phyloP scores from a whole-genome alignment of 2,329 filamentous ascomycete genomes.

The Nigrograna mackinnonii region DNA sequence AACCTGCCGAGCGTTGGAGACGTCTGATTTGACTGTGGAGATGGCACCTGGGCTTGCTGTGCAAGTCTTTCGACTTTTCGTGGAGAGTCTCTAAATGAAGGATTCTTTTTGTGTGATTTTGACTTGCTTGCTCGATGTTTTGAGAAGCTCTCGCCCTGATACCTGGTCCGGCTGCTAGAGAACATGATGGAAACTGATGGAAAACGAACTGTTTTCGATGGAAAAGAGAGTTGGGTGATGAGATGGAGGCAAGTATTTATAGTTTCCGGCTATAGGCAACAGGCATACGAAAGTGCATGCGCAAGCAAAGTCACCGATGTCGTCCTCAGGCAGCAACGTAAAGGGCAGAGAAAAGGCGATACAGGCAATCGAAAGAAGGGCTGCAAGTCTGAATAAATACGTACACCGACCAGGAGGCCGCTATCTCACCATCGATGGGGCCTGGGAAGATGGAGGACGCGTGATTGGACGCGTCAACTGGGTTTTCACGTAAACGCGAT shows the following conservation, averaged over 20 bases:
- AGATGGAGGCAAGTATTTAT: slow-evolving; percentile 30
- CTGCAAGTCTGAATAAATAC: slow-evolving; percentile 36
- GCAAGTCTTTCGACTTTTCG: slow-evolving; percentile 37
- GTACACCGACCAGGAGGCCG: slow-evolving; percentile 31
- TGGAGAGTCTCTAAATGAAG: slow-evolving; percentile 39
- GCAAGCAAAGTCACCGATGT: slow-evolving; percentile 21
- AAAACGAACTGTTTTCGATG: slow-evolving; percentile 6
- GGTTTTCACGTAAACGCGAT: slow-evolving; percentile 35
- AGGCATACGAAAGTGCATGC: slow-evolving; percentile 24
- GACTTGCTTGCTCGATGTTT: slow-evolving; percentile 44
- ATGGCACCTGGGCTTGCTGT: slow-evolving; percentile 35
- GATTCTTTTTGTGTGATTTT: slow-evolving; percentile 40
- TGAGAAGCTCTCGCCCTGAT: slow-evolving; percentile 39
- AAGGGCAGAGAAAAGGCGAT: slow-evolving; percentile 28
- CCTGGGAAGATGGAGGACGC: slow-evolving; percentile 26
- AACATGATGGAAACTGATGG: slow-evolving; percentile 35
- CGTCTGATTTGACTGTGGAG: slow-evolving; percentile 38
- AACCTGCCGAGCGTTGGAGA: slow-evolving; percentile 41
- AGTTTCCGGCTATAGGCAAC: slow-evolving; percentile 31
- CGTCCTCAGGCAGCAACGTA: slow-evolving; percentile 35
- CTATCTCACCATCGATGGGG: slow-evolving; percentile 31
- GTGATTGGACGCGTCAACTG: slow-evolving; percentile 38
- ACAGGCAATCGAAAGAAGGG: slow-evolving; percentile 26
- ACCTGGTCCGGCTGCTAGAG: slow-evolving; percentile 34
- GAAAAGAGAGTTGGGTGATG: slow-evolving; percentile 14